Base-by-base conservation (phyloP, 176 grass and related monocot species). In the Panicum miliaceum region DNA sequence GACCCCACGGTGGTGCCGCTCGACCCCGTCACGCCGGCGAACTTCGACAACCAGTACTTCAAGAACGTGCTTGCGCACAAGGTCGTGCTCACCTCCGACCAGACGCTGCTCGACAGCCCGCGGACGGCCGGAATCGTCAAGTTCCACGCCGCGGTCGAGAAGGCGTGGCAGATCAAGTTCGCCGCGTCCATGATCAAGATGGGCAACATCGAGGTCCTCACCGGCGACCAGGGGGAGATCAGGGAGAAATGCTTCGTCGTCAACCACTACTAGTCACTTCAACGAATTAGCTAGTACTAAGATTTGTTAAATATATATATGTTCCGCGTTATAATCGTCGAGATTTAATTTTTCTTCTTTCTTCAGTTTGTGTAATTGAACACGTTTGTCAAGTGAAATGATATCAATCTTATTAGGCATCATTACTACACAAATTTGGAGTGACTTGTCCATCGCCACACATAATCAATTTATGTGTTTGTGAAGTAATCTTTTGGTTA, bases 11-110 rank as follows among this genome's bases (percentile, higher is more conserved):
- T 34, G 4, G 84, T 86, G 66, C 45, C 36, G 6, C 66, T 82
- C 0, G 88, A 90, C 66, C 61, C 64, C 0, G 84, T 79, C 9
- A 85, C 81, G 8, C 78, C 85, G 5, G 6, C 23, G 22, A 41
- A 6, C 6, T 75, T 90, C 22, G 88, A 93, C 85, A 85, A 85
- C 67, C 67, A 79, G 66, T 94, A 94, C 80, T 94, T 78, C 92
- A 86, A 86, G 71, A 84, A 94, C 59, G 70, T 94, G 43, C 12
- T 89, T 0, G 64, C 19, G 4, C 64, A 45, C 8, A 68, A 68
- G 71, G 86, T 82, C 18, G 50, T 77, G 18, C 64, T 94, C 81
- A 48, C 11, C 12, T 94, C 89, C 16, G 92, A 94, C 86, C 81
- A 94, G 71, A 71, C 68, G 34, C 75, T 91, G 51, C 84, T 82